Percentiles rank a stretch among this genome's conserved stretches.
These are phyloP conservation scores for Ophiostoma pallidulum DNA, from an alignment of 2,329 filamentous ascomycete species.

Conservation along the genomic window DNA sequence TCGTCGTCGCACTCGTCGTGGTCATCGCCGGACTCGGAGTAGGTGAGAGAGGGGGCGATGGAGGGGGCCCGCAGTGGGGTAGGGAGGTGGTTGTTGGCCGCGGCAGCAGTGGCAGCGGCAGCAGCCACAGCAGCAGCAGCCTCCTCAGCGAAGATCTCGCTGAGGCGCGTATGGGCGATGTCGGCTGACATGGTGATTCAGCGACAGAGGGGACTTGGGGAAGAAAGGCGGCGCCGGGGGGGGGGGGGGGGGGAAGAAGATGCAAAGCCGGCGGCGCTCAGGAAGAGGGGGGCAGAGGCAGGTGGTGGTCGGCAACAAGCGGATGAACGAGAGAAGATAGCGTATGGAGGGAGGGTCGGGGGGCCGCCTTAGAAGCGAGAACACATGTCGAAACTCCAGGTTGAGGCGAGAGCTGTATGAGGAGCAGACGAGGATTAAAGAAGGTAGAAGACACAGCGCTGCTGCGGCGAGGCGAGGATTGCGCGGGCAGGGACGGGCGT, in stretches of 20 bases:
- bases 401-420: not conserved
- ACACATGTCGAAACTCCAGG: constrained; percentile 4
- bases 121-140: constrained; percentile 14
- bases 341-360: not conserved
- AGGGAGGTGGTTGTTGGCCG: constrained; percentile 30
- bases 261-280: not conserved
- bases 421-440: constrained; percentile 1
- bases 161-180: constrained; percentile 13
- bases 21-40: constrained; percentile 51
- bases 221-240: not conserved
- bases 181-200: constrained; percentile 12
- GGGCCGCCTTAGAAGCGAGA: not conserved
- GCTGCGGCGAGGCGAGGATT: constrained; percentile 5
- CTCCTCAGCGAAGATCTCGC: constrained; percentile 16
- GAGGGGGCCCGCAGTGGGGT: constrained; percentile 39
- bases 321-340: not conserved
- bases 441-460: constrained; percentile 2
- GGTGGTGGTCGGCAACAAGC: not conserved
- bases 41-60: constrained; percentile 51
- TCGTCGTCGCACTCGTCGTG: constrained; percentile 42
- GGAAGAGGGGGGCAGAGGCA: not conserved
- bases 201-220: not conserved
- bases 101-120: constrained; percentile 26
- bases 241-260: not conserved
- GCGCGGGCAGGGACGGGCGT: too few relatives aligned